Evolutionary conservation across 306 rosid genomes (phyloP), one percentile per base, ranked within the genome.

Genomic region (Erythrophleum fordii): DNA sequence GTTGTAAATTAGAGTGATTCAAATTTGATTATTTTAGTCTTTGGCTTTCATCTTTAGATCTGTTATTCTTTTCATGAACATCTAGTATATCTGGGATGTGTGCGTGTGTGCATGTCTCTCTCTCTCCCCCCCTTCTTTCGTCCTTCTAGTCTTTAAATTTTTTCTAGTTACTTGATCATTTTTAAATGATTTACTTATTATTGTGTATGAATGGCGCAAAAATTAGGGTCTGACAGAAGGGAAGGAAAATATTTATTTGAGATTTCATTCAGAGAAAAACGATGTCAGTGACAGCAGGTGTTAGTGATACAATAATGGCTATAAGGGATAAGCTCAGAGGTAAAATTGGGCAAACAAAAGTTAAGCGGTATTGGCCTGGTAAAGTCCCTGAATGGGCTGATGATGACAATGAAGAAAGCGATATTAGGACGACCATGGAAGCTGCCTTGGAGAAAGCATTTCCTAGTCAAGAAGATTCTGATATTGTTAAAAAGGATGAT

Each of bases 201-300:
- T 65, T 65, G 70, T 65, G 11, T 17, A 17, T 26, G 64, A 58
- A 58, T 59, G 66, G 34, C 66, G 25, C 2, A 12, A 25, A 12
- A 25, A 25, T 5, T 26, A 85, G 88, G 86, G 69, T 88, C 82
- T 69, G 60, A 72, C 79, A 64, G 29, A 48, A 41, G 68, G 53
- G 29, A 62, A 62, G 28, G 14, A 5, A 29, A 72, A 46, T 3
- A 5, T 9, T 49, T 31, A 18, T 6, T 56, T 29, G 22, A 9
- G 82, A 51, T 66, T 79, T 81, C 56, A 17, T 35, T 41, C 45
- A 75, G n/a, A 48, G 60, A 26, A 72, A 80, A 45, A 76, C 68
- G 6, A 93, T 95, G 99, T 95, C 99, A 20, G 99, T 95, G 81
- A 95, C 98, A 5, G 99, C 99, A 13, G 99, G 99, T 61, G 99